A percentile compares a stretch with the other conserved stretches of the same genome.
Conservation (phyloP, 106 monocot species). For the Cymbidium sinense region DNA sequence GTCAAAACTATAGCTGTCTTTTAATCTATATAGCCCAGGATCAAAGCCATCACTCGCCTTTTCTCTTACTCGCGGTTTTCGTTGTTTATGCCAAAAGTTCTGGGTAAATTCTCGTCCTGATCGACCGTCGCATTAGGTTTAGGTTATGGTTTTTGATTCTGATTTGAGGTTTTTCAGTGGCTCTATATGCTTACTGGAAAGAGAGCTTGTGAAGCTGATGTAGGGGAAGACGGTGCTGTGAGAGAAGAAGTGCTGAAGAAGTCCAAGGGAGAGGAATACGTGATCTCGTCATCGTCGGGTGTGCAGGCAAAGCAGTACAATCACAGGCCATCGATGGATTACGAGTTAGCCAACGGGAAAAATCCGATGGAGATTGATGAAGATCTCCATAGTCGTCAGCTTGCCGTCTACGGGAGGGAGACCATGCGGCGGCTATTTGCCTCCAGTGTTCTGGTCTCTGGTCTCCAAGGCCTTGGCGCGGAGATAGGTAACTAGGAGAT, state of each 20-base stretch:
- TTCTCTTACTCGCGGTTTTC: neutral
- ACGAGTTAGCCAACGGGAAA: slow-evolving; percentile 20
- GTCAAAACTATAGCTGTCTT: neutral
- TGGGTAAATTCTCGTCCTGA: slow-evolving; percentile 5
- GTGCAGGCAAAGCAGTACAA: slow-evolving; percentile 15
- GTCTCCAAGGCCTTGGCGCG: slow-evolving; percentile 65
- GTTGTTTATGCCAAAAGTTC: neutral
- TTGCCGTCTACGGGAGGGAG: slow-evolving; percentile 79
- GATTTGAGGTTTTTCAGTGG: slow-evolving; percentile 23
- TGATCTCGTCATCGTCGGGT: slow-evolving; percentile 25
- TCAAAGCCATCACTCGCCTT: neutral
- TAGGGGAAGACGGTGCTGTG: slow-evolving; percentile 13
- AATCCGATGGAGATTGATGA: slow-evolving; percentile 57
- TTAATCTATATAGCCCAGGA: neutral
- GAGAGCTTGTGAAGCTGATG: slow-evolving; percentile 33
- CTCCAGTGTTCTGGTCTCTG: slow-evolving; percentile 71
- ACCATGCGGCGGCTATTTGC: slow-evolving; percentile 66
- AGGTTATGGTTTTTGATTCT: slow-evolving; percentile 12
- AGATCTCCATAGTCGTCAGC: slow-evolving; percentile 83
- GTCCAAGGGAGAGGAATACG: slow-evolving; percentile 17
- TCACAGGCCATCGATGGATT: slow-evolving; percentile 25
- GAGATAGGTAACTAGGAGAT: slow-evolving; percentile 49
- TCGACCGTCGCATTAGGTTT: slow-evolving; percentile 11
- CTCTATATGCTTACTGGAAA: slow-evolving; percentile 72
- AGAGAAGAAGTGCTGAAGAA: slow-evolving; percentile 25